Conservation (phyloP, 2,329 filamentous ascomycete genomes). For the Trichoderma atroviride region DNA sequence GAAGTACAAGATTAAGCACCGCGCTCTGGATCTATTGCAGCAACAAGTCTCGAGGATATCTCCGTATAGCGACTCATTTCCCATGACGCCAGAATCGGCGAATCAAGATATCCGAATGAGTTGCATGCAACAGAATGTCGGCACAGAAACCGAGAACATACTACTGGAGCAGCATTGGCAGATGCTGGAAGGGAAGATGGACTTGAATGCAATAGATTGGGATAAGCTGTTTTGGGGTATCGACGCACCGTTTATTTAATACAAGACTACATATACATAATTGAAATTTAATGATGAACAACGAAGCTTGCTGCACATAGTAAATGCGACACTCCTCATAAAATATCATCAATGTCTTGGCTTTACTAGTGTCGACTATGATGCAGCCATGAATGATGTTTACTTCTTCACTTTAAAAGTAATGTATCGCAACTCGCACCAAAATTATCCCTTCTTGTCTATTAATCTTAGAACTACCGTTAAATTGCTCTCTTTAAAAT, state of each 20-base stretch:
- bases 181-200: conserved; percentile 36
- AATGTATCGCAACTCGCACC: background rate
- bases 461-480: background rate
- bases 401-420: background rate
- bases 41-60: conserved; percentile 25
- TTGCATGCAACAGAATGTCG: conserved; percentile 22
- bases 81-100: conserved; percentile 38
- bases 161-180: conserved; percentile 36
- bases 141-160: conserved; percentile 26
- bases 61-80: conserved; percentile 24
- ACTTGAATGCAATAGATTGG: conserved; percentile 43
- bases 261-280: background rate
- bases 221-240: conserved; percentile 41
- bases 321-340: background rate
- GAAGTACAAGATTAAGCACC: conserved; percentile 37
- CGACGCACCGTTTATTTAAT: conserved; percentile 40
- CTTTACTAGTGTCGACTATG: background rate
- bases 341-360: background rate
- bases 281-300: background rate
- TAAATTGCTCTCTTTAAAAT: background rate
- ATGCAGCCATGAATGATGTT: background rate
- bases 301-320: background rate
- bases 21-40: conserved; percentile 31
- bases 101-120: conserved; percentile 27
- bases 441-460: background rate